Evolutionary conservation across 23 red algal genomes (phyloP), one percentile per base, ranked within the genome.

Genomic region (Gracilariopsis chorda): DNA sequence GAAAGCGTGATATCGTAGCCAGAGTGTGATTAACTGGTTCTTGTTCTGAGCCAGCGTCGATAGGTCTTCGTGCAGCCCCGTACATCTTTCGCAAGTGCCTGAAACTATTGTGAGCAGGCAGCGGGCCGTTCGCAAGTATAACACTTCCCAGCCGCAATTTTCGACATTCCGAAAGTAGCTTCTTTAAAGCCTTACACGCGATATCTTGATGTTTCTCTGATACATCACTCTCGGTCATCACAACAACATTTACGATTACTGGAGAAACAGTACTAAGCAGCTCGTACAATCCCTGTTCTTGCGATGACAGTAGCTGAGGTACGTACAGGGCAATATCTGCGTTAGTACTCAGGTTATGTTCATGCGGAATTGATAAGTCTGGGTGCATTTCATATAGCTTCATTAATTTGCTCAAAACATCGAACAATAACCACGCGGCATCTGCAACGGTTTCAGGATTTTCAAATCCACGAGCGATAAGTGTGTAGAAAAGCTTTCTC

Each of bases 401-500:
- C 20, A 61, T 13, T 4, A 91, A 20, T 33, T 44, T 82, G 2
- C 65, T 80, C 34, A 72, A 62, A 9, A 91, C 88, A 9, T 91
- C 88, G 1, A 65, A 35, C 25, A 91, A 39, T 20, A 91, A 56
- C 88, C 88, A 91, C 20, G 37, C 60, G 20, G 88, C 74, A 64
- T 91, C 77, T 1, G 5, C 16, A 51, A 58, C 43, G 10, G 88
- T 91, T 39, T 81, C 74, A 14, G 6, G 17, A 41, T 81, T 73
- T 23, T 82, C 58, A 80, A 91, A 91, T 21, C 88, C 88, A 40
- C 21, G 70, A 16, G 77, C 74, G 13, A 91, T 39, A 2, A 91
- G 55, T 59, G 23, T 49, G 39, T 82, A 91, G 24, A 91, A 91
- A 39, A 73, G 70, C n/a, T 60, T 46, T 23, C 88, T 39, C 19